Conservation (phyloP, 306 rosid genomes). For the Cicer pinnatifidum region DNA sequence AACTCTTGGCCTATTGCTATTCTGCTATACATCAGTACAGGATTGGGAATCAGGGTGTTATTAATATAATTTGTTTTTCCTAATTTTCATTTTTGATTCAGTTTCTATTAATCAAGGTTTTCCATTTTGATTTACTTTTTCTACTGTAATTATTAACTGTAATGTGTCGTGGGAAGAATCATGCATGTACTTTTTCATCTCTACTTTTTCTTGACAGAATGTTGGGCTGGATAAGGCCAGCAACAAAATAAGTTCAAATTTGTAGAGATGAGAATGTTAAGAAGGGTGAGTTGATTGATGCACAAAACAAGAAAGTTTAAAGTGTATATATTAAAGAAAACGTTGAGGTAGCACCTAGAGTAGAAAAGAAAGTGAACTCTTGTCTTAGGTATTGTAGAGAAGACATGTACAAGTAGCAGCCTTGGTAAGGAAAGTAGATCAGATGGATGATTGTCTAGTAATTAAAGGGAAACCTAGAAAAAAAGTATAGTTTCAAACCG, state of each 20-base stretch:
- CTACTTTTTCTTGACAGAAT: conserved; percentile 17
- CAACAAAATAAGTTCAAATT: not conserved
- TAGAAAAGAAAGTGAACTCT: not conserved
- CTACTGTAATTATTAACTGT: conserved; percentile 9
- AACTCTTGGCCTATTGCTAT: not conserved
- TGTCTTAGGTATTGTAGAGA: conserved; percentile 17
- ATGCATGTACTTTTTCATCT: not conserved
- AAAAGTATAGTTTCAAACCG: not conserved
- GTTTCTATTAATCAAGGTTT: not conserved
- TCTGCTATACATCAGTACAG: not conserved
- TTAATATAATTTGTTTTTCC: not conserved
- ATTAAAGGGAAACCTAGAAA: conserved; percentile 7
- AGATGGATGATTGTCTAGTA: conserved; percentile 21
- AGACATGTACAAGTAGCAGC: not conserved
- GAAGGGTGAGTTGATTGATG: not conserved
- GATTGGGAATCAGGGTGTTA: not conserved
- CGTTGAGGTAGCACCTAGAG: not conserved
- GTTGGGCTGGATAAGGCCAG: not conserved
- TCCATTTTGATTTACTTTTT: conserved; percentile 18
- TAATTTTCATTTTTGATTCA: not conserved
- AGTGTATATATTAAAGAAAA: not conserved
- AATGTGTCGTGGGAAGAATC: conserved; percentile 2
- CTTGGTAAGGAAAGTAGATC: not conserved
- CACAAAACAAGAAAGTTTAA: not conserved
- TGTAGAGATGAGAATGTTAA: not conserved